Base-by-base conservation (phyloP, 345 rosid genomes). In the Camelina laxa region DNA sequence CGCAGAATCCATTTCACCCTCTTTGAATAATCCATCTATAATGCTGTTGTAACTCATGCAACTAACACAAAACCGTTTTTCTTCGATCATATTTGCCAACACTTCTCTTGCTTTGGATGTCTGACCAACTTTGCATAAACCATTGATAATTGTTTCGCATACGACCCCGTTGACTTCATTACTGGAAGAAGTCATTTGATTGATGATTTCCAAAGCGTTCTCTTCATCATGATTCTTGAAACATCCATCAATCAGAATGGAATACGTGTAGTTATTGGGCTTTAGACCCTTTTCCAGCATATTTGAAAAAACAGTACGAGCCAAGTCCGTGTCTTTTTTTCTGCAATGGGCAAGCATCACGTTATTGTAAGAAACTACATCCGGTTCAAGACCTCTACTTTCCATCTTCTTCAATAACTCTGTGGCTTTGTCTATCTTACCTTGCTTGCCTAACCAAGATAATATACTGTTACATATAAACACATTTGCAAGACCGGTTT, bases 241-340 rank as follows among this genome's bases (percentile, higher is more conserved):
- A 82, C 78, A 85, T 54, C 98, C 96, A 77, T 85, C 79, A 19
- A 91, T 84, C 78, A 93, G 72, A 74, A 83, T 41, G 59, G 97
- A 81, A 75, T 84, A 88, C 17, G 96, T 87, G 65, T 82, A 10
- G 22, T 59, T 80, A 74, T 76, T 89, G 9, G 98, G 93, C 78
- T 84, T 85, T 61, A 85, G 21, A 72, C 91, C 87, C 59, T 30
- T 77, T 31, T 75, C 83, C 41, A 66, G 74, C 88, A 91, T 87
- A 73, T 85, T 74, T 31, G 82, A 80, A 38, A 84, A 83, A 9
- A 82, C 19, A 68, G 36, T 38, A 30, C 70, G 60, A 74, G 93
- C 96, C 65, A 16, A 61, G 60, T 84, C 89, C 84, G 87, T 60
- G 73, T 73, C 67, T 60, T 85, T 79, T 41, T 15, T 61, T 77